Base-by-base conservation (phyloP, 768 basidiomycete genomes). In the Daedalea quercina region DNA sequence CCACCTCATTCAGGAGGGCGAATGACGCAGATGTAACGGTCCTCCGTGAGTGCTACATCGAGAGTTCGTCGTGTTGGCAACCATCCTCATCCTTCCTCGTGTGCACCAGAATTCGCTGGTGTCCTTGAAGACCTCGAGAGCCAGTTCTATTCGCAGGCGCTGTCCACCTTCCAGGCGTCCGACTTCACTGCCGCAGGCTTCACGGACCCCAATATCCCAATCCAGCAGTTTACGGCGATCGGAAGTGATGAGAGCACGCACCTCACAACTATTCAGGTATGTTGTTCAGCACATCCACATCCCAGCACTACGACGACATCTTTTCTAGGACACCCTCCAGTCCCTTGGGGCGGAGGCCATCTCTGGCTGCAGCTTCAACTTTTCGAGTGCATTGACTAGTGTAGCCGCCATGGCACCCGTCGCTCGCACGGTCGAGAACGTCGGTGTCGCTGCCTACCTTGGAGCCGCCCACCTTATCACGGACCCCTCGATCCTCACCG, bases 401-500 rank as follows among this genome's bases (percentile, higher is more conserved):
- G 87, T 90, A 34, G 28, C 76, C 3, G 84, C 81, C 13, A 88
- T 89, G 85, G 76, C 81, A 25, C 72, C 79, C 1, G 75, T 76
- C 9, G 90, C 89, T 1, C 87, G 89, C 54, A 71, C 84, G 0
- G 78, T 93, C 19, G 90, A 93, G 71, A 74, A 79, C 51, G 75
- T 88, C 40, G 90, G 90, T 50, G 87, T 90, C 34, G 66, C 72
- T 19, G 90, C 87, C 2, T 90, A 90, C 69, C 78, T 89, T 24
- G 88, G 88, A 52, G 88, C 79, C 50, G 81, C 85, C 7, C 73
- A 77, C 50, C 74, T 87, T 37, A 55, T 92, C 44, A 65, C 69
- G 12, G 80, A 88, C 58, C 81, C 84, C 13, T 68, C 73, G 23
- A 61, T 90, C 52, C 69, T 88, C 47, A 74, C 76, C 50, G 73